Evolutionary conservation across 371 early-diverging fungal genomes (phyloP).

Genomic region (Mucor mucedo): DNA sequence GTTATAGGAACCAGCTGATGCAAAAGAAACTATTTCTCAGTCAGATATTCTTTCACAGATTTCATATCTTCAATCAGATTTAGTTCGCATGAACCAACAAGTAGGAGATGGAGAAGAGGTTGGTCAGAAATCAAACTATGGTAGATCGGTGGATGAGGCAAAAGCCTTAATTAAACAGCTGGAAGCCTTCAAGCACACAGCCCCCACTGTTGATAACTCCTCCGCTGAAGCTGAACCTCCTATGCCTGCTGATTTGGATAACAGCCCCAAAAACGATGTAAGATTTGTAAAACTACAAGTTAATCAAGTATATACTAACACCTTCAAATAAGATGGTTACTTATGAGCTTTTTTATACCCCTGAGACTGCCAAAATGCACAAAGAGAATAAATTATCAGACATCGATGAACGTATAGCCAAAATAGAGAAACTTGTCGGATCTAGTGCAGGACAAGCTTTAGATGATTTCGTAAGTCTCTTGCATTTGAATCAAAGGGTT

Average conservation of each 20-base stretch:
- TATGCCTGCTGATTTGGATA: conserved; percentile 23
- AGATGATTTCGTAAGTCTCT: conserved; percentile 48
- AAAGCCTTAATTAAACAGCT: conserved; percentile 70
- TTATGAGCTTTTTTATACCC: conserved; percentile 81
- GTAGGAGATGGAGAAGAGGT: conserved; percentile 36
- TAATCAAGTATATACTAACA: not conserved
- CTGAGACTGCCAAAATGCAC: conserved; percentile 64
- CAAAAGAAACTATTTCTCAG: conserved; percentile 46
- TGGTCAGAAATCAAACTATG: conserved; percentile 32
- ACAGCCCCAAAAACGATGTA: conserved; percentile 46
- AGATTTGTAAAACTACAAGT: not conserved
- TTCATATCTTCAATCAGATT: conserved; percentile 68
- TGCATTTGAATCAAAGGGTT: not conserved
- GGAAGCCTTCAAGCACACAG: conserved; percentile 59
- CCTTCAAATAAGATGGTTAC: conserved; percentile 57
- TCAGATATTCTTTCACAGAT: conserved; percentile 70
- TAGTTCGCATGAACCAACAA: conserved; percentile 62
- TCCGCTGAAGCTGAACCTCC: conserved; percentile 28
- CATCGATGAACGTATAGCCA: conserved; percentile 81
- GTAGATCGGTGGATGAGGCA: conserved; percentile 53
- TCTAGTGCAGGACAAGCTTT: conserved; percentile 62
- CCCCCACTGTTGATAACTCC: conserved; percentile 12
- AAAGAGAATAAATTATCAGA: conserved; percentile 67
- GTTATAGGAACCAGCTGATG: conserved; percentile 30
- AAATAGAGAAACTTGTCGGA: conserved; percentile 83